Conservation (phyloP, 2,329 filamentous ascomycete species). For the Fusarium piperis region DNA sequence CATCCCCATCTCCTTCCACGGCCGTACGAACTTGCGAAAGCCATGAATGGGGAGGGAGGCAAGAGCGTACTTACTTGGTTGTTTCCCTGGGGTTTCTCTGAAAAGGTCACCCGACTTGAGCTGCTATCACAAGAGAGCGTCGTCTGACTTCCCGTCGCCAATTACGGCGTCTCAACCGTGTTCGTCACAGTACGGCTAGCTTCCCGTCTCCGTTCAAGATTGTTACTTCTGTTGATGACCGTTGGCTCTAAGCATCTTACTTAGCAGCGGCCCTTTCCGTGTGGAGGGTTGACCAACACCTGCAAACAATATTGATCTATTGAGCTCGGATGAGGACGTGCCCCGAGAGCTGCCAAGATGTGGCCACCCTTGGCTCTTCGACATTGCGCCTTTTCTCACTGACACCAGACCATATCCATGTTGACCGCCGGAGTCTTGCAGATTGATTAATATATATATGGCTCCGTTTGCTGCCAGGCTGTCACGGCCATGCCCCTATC, state of each 20-base stretch:
- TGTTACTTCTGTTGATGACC: neutral
- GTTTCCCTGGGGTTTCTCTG: neutral
- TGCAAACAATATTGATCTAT: conserved; percentile 6
- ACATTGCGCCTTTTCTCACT: neutral
- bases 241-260: neutral
- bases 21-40: neutral
- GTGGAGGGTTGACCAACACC: neutral
- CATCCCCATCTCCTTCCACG: neutral
- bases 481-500: neutral
- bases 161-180: conserved; percentile 1
- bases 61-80: neutral
- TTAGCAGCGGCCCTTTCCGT: conserved; percentile 16
- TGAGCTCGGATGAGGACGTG: neutral
- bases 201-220: conserved; percentile 9
- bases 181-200: conserved; percentile 6
- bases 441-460: neutral
- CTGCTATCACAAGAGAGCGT: conserved; percentile 12
- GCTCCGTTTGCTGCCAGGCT: neutral
- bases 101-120: neutral
- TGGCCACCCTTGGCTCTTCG: neutral
- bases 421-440: conserved; percentile 4
- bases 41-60: neutral
- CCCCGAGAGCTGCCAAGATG: neutral
- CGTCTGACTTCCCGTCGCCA: conserved; percentile 6
- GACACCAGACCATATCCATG: neutral